Conservation (phyloP, 331 rosid species). For the Malus hybrid region DNA sequence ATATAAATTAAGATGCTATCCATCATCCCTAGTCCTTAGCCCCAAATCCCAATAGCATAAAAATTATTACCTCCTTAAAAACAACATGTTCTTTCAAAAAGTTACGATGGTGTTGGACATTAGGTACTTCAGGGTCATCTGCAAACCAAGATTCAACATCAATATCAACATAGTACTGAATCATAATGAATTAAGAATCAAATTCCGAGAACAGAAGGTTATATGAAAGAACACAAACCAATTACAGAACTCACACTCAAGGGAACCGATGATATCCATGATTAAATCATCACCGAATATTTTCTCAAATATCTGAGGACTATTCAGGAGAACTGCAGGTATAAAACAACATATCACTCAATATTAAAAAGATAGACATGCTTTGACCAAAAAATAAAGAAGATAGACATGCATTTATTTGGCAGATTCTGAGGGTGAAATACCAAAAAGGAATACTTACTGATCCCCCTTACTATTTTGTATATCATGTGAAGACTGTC, state of each 20-base stretch:
- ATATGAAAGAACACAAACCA: neutral
- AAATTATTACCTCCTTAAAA: conserved; percentile 75
- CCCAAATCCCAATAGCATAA: conserved; percentile 2
- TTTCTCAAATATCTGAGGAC: conserved; percentile 76
- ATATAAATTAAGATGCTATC: conserved; percentile 3
- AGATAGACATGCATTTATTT: neutral
- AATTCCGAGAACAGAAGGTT: neutral
- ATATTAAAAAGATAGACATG: neutral
- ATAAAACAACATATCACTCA: conserved; percentile 8
- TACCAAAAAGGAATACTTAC: conserved; percentile 45
- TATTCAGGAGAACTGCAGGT: conserved; percentile 77
- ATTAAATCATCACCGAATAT: conserved; percentile 73
- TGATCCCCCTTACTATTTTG: conserved; percentile 86
- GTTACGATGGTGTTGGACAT: conserved; percentile 68
- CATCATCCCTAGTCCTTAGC: neutral
- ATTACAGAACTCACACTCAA: conserved; percentile 72
- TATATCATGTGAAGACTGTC: conserved; percentile 88
- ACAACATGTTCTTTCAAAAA: conserved; percentile 82
- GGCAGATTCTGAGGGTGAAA: conserved; percentile 2
- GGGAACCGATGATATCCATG: conserved; percentile 82
- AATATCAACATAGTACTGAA: conserved; percentile 5
- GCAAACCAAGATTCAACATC: conserved; percentile 25
- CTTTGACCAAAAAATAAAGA: neutral
- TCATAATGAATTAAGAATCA: neutral
- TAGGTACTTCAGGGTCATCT: conserved; percentile 81